These are phyloP conservation scores for Lactifluus piperatus DNA, from an alignment of 768 basidiomycete species.

Conservation along the genomic window DNA sequence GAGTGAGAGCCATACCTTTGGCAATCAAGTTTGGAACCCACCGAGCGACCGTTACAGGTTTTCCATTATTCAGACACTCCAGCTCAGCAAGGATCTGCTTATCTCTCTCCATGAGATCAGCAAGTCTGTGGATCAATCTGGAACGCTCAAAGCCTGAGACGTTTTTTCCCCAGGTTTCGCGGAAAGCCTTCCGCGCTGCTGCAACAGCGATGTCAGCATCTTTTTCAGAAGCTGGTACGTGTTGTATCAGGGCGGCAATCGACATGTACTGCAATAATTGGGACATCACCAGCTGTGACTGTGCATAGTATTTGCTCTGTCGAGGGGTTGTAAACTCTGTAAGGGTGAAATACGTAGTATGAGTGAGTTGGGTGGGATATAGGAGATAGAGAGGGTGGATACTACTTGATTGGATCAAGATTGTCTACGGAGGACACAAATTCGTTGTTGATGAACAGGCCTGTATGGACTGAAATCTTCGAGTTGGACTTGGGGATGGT, in stretches of 20 bases:
- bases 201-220: slow-evolving; percentile 82
- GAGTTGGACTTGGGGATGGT: slow-evolving; percentile 24
- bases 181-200: slow-evolving; percentile 75
- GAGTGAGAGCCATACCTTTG: slow-evolving; percentile 18
- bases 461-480: slow-evolving; percentile 59
- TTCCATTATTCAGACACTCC: slow-evolving; percentile 86
- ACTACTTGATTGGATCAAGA: slow-evolving; percentile 51
- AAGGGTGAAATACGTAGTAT: neutral
- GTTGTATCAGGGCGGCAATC: neutral
- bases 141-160: slow-evolving; percentile 78
- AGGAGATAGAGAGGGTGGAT: slow-evolving; percentile 20
- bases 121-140: slow-evolving; percentile 73
- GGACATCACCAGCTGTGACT: slow-evolving; percentile 41
- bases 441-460: slow-evolving; percentile 87
- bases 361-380: neutral
- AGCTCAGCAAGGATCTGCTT: slow-evolving; percentile 74
- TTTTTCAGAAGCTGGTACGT: slow-evolving; percentile 44
- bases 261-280: neutral
- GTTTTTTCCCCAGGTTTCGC: slow-evolving; percentile 84
- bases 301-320: slow-evolving; percentile 68
- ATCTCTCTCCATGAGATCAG: slow-evolving; percentile 85
- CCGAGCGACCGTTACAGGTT: slow-evolving; percentile 62
- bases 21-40: slow-evolving; percentile 25
- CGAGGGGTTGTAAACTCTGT: slow-evolving; percentile 48
- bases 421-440: slow-evolving; percentile 74